phyloP scores from a whole-genome alignment of 1,284 basidiomycete species.

The Gymnopus androsaceus region DNA sequence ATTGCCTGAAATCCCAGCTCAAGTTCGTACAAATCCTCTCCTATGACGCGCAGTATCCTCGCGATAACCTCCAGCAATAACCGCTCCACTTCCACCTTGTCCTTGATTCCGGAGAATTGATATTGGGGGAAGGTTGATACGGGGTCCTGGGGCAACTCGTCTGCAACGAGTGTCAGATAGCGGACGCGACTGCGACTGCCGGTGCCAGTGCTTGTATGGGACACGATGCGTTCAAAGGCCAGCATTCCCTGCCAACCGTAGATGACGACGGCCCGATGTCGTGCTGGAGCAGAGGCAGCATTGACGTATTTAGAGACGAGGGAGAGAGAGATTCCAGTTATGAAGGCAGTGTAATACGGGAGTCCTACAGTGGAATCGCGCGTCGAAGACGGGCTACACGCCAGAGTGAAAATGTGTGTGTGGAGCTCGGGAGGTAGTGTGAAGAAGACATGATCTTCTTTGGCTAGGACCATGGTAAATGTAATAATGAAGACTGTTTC shows the following conservation, averaged over 20 bases:
- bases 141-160: constrained; percentile 4
- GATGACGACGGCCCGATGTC: background rate
- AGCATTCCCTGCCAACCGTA: constrained; percentile 6
- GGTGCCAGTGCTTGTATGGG: background rate
- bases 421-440: constrained; percentile 5
- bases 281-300: constrained; percentile 1
- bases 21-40: constrained; percentile 7
- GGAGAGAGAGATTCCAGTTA: constrained; percentile 1
- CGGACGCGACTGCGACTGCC: constrained; percentile 1
- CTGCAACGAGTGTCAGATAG: constrained; percentile 4
- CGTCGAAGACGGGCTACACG: constrained; percentile 1
- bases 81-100: background rate
- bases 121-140: background rate
- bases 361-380: background rate
- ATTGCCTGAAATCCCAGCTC: constrained; percentile 9
- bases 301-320: constrained; percentile 6
- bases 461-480: no score
- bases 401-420: constrained; percentile 5
- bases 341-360: constrained; percentile 1
- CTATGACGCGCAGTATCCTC: background rate
- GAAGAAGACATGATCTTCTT: constrained; percentile 5
- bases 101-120: background rate
- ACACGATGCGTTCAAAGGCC: background rate
- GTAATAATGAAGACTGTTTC: no score
- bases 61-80: background rate